Base-by-base conservation (phyloP, 352 stramenopile species). In the Phytophthora parvispora region DNA sequence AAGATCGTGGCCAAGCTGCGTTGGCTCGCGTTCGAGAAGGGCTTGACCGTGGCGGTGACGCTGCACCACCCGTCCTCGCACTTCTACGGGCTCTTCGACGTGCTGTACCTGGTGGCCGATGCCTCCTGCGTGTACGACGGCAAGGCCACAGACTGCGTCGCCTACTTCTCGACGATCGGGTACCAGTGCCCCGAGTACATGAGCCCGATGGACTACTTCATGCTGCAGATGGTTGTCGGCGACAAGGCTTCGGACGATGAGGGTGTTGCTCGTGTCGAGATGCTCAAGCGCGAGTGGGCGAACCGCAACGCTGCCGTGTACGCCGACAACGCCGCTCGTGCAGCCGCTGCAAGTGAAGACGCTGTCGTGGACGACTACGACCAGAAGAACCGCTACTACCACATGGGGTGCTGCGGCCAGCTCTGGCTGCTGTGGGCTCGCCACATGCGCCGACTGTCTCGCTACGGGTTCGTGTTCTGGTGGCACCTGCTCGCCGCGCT, bases 11-110 rank as follows among this genome's bases (percentile, higher is more conserved):
- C 74, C 0, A 77, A 84, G 62, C 72, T 93, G 56, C 78, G 75
- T 25, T 84, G 86, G 47, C 76, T 98, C 6, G 91, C 91, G 0
- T 87, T 94, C 57, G 64, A 74, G 49, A 63, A 83, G 43, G 87
- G 91, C 0, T 82, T 94, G 54, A 98, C 93, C 1, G 84, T 98
- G 10, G 80, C 97, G 16, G 87, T 87, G 50, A 97, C 96, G 2
- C 97, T 98, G 68, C 95, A 98, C 57, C 86, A 92, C 62, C 92
- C 93, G 9, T 94, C 87, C 25, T 95, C 83, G 18, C 68, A 90
- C 54, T 75, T 90, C 24, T 92, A 87, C 58, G 64, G 49, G 2
- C 69, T 89, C 2, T 90, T 92, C 42, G 83, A 90, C 47, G 58
- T 75, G 2, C 60, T 93, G 9, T 92, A 89, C 50, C 51, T 93